phyloP scores from a whole-genome alignment of 2,329 filamentous ascomycete genomes.

The Penicillium brasilianum region DNA sequence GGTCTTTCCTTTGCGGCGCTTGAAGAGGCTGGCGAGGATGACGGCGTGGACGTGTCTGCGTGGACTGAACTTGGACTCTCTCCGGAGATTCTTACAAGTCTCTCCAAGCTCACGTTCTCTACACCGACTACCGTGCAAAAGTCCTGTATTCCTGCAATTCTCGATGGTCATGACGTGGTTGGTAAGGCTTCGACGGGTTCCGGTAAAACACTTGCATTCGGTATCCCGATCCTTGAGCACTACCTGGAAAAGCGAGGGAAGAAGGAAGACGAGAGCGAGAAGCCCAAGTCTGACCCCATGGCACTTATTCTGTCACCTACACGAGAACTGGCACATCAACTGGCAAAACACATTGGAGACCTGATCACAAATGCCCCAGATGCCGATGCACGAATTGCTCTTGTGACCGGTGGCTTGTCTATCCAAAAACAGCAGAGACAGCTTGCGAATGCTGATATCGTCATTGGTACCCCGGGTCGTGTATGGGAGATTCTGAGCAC shows the following conservation, averaged over 20 bases:
- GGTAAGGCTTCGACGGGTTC: constrained; percentile 97
- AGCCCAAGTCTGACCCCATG: constrained; percentile 58
- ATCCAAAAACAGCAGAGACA: constrained; percentile 93
- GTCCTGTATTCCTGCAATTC: constrained; percentile 77
- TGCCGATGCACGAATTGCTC: constrained; percentile 68
- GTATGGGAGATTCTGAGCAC: constrained; percentile 92
- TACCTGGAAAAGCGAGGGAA: constrained; percentile 64
- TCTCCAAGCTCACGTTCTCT: constrained; percentile 79
- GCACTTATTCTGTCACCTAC: constrained; percentile 90
- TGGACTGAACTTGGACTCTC: constrained; percentile 81
- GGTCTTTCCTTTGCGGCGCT: constrained; percentile 46
- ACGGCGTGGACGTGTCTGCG: constrained; percentile 71
- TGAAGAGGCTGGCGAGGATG: constrained; percentile 55
- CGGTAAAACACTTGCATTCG: constrained; percentile 94
- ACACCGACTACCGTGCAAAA: constrained; percentile 83
- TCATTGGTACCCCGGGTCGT: constrained; percentile 91
- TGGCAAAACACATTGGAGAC: constrained; percentile 78
- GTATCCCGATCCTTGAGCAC: constrained; percentile 86
- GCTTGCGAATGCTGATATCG: constrained; percentile 81
- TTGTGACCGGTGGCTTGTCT: constrained; percentile 88
- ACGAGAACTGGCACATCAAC: constrained; percentile 89
- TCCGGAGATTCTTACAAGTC: constrained; percentile 69
- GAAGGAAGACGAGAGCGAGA: constrained; percentile 47
- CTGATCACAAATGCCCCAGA: constrained; percentile 72
- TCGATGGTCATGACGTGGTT: constrained; percentile 85